Evolutionary conservation across 2,329 filamentous ascomycete genomes (phyloP).

Genomic region (Tricladium varicosporioides): DNA sequence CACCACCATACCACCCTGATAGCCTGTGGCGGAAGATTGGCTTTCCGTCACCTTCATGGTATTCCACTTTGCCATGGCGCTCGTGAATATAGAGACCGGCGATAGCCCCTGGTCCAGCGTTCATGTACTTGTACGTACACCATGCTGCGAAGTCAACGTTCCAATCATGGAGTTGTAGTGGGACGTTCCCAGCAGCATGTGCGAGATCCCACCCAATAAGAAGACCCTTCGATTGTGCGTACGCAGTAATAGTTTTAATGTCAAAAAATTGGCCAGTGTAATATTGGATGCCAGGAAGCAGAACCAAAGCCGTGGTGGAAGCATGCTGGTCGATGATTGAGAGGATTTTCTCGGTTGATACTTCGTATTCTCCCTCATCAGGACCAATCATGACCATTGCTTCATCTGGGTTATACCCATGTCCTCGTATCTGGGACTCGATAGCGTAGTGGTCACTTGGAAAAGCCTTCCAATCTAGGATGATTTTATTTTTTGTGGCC

Average conservation of each 20-base stretch:
- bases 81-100: constrained; percentile 80
- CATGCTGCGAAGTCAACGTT: constrained; percentile 87
- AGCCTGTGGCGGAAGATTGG: constrained; percentile 63
- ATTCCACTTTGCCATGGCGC: constrained; percentile 59
- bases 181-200: constrained; percentile 82
- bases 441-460: constrained; percentile 86
- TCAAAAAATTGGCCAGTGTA: constrained; percentile 90
- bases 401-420: constrained; percentile 60
- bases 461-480: constrained; percentile 79
- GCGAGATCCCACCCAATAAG: constrained; percentile 85
- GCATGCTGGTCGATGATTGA: constrained; percentile 73
- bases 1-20: constrained; percentile 83
- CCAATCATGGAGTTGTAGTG: constrained; percentile 80
- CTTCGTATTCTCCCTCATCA: constrained; percentile 51
- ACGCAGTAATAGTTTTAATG: constrained; percentile 72
- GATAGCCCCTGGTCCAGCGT: constrained; percentile 79
- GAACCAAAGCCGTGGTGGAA: constrained; percentile 67
- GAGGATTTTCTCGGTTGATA: constrained; percentile 71
- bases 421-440: constrained; percentile 74
- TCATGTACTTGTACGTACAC: constrained; percentile 96
- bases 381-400: constrained; percentile 75
- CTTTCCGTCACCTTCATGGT: constrained; percentile 38
- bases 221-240: constrained; percentile 71
- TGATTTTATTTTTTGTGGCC: constrained; percentile 60
- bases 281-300: constrained; percentile 87